Conservation (phyloP, 2,329 filamentous ascomycete species). For the Plenodomus tracheiphilus region DNA sequence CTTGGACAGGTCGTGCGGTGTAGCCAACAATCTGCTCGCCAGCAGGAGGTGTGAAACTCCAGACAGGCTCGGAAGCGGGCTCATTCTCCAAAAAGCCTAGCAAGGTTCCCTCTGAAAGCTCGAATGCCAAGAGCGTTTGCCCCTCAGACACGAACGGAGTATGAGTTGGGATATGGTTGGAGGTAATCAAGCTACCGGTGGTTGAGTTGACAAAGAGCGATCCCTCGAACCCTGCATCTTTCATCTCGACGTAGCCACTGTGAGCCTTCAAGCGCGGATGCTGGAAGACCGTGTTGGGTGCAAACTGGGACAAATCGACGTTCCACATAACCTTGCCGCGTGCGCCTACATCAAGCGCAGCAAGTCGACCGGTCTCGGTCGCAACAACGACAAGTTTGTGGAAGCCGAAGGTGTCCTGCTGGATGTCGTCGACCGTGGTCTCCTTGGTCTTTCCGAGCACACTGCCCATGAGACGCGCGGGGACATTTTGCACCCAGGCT, state of each 20-base stretch:
- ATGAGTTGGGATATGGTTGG: constrained; percentile 17
- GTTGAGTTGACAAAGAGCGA: constrained; percentile 40
- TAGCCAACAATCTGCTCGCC: constrained; percentile 71
- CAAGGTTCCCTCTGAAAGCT: constrained; percentile 37
- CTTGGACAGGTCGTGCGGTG: constrained; percentile 70
- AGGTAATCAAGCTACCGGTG: constrained; percentile 31
- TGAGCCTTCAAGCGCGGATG: constrained; percentile 54
- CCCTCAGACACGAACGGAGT: constrained; percentile 15
- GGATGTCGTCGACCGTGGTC: constrained; percentile 55
- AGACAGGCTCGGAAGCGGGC: constrained; percentile 49
- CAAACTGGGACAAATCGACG: constrained; percentile 63
- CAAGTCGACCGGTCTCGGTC: constrained; percentile 76
- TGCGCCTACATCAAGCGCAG: constrained; percentile 76
- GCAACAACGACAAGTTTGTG: constrained; percentile 82
- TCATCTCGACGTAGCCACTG: constrained; percentile 40
- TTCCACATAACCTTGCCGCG: constrained; percentile 78
- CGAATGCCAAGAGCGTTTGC: constrained; percentile 36
- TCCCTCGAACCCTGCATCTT: constrained; percentile 23
- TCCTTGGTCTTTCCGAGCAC: constrained; percentile 61
- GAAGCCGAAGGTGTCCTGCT: constrained; percentile 80
- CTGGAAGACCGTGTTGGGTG: constrained; percentile 62
- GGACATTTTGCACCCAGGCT: constrained; percentile 70
- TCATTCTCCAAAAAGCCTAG: constrained; percentile 34
- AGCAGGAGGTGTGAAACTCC: constrained; percentile 71
- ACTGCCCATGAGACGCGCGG: constrained; percentile 65